These are phyloP conservation scores for Hyaloscypha hepaticicola DNA, from an alignment of 495 filamentous ascomycete genomes.

Conservation along the genomic window DNA sequence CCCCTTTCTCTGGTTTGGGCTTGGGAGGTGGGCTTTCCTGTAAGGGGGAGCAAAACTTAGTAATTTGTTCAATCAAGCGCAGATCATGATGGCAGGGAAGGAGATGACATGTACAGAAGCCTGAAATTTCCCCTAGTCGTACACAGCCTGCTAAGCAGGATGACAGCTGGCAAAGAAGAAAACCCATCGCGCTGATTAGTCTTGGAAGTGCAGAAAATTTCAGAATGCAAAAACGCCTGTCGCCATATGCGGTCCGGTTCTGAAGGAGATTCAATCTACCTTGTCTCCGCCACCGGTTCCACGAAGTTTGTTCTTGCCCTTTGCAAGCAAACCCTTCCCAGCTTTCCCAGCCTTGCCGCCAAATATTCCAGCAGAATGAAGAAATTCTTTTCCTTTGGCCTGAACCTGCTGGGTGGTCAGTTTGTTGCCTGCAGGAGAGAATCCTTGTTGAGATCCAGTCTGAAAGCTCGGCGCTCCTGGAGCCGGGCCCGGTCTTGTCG, in stretches of 20 bases:
- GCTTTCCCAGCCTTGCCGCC: conserved; percentile 71
- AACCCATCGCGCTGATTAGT: conserved; percentile 36
- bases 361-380: conserved; percentile 73
- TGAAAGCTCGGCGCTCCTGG: conserved; percentile 27
- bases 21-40: conserved; percentile 27
- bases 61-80: conserved; percentile 23
- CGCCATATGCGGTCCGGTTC: conserved; percentile 29
- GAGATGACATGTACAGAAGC: conserved; percentile 25
- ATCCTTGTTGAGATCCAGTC: conserved; percentile 27
- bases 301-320: conserved; percentile 79
- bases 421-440: conserved; percentile 32
- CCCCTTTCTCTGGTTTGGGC: conserved; percentile 11
- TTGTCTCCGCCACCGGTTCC: conserved; percentile 70
- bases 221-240: conserved; percentile 26
- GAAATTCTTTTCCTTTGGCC: conserved; percentile 77
- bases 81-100: conserved; percentile 14
- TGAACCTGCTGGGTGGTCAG: conserved; percentile 53
- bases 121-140: conserved; percentile 33
- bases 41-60: conserved; percentile 27
- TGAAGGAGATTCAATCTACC: conserved; percentile 67
- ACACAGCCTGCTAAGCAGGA: conserved; percentile 34
- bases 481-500: conserved; percentile 34
- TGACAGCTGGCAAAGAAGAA: conserved; percentile 28
- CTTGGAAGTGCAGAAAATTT: conserved; percentile 31
- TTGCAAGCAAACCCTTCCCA: conserved; percentile 83